Evolutionary conservation across 768 basidiomycete species (phyloP), one percentile per base, ranked within the genome.

Genomic region (Kwoniella sp.): DNA sequence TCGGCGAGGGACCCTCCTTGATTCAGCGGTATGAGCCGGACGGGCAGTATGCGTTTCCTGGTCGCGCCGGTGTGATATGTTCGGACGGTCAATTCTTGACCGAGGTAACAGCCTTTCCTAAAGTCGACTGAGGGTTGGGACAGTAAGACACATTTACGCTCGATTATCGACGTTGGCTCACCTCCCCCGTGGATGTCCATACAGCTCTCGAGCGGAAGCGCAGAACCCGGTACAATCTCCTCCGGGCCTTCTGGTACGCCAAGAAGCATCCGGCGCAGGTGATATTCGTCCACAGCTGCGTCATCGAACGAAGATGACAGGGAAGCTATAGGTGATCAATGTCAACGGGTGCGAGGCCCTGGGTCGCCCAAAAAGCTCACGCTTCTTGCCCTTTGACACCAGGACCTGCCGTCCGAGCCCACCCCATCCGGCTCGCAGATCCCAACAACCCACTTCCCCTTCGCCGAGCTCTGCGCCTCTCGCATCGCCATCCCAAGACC

Each of bases 71-170:
- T 96, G 71, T 96, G 90, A 73, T 93, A 93, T 31, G 93, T 96
- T 45, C 95, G 82, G 5, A 95, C 92, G 0, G 92, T 96, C 33
- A 98, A 79, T 66, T 98, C 95, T 78, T 99, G 95, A 8, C 95
- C 95, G 5, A 98, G 85, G 68, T 96, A 98, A 70, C 95, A 99
- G 2, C 95, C 95, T 76, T 99, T 99, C 50, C 88, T 79, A 73
- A 95, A 96, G 75, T 96, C 90, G 70, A 98, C 92, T 86, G 58
- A 3, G 33, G 34, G 34, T 25, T 40, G 33, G 15, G 34, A 12
- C 7, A 36, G 34, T 6, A 6, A 12, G 19, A 36, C 15, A 15
- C 14, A 12, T 7, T 36, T 19, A 36, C 7, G 14, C 34, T 36
- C 34, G 15, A 12, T 36, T 8, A 12, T n/a, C n/a, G n/a, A n/a